These are phyloP conservation scores for Westerdykella sp. DNA, from an alignment of 2,329 filamentous ascomycete genomes.

Conservation along the genomic window DNA sequence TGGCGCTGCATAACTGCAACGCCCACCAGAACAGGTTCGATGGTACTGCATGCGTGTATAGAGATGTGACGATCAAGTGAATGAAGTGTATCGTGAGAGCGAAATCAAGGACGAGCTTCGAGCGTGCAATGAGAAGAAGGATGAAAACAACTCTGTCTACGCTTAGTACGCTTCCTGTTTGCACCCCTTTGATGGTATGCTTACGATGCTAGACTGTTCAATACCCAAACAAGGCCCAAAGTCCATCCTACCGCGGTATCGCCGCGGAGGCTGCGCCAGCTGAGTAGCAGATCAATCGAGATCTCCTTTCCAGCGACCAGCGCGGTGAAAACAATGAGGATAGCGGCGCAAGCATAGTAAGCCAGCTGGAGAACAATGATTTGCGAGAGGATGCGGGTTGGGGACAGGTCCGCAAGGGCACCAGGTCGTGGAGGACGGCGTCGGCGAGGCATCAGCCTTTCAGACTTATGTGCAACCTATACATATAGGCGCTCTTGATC, in stretches of 20 bases:
- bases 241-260: constrained; percentile 68
- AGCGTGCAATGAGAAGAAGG: constrained; percentile 75
- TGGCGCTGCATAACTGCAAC: constrained; percentile 55
- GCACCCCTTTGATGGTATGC: constrained; percentile 17
- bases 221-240: constrained; percentile 60
- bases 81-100: constrained; percentile 81
- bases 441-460: constrained; percentile 46
- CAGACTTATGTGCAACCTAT: background rate
- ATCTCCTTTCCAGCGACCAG: constrained; percentile 59
- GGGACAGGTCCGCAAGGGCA: constrained; percentile 60
- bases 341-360: constrained; percentile 57
- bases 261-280: constrained; percentile 58
- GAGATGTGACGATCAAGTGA: constrained; percentile 67
- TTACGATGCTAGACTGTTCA: constrained; percentile 60
- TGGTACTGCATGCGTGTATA: constrained; percentile 74
- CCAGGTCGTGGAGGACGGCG: constrained; percentile 60
- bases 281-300: constrained; percentile 53
- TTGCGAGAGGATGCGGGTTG: constrained; percentile 60
- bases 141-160: constrained; percentile 68
- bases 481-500: background rate
- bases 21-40: constrained; percentile 82
- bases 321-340: constrained; percentile 62
- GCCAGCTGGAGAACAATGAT: constrained; percentile 59
- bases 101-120: constrained; percentile 93
- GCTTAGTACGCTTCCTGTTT: constrained; percentile 10